Evolutionary conservation across 176 grass and related monocot genomes (phyloP).

Genomic region (Musa beccarii): DNA sequence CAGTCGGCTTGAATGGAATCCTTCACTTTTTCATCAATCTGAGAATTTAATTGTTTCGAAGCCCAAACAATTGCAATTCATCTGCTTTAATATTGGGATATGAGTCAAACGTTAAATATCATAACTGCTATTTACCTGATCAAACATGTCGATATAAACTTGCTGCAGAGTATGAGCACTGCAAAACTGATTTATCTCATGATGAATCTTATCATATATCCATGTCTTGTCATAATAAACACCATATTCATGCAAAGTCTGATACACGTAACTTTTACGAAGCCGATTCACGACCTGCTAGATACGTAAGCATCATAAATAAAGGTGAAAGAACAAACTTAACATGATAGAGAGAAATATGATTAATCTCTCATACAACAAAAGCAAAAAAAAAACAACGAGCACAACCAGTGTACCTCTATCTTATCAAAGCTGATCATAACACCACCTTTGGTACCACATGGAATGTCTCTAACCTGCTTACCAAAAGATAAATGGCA

Average conservation of each 20-base stretch:
- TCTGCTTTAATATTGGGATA: neutral
- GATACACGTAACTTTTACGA: constrained; percentile 73
- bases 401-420: constrained; percentile 44
- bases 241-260: constrained; percentile 92
- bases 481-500: neutral
- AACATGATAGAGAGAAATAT: constrained; percentile 9
- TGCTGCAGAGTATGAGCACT: constrained; percentile 89
- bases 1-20: constrained; percentile 95
- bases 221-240: constrained; percentile 95
- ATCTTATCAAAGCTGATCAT: constrained; percentile 99
- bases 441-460: constrained; percentile 97
- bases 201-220: constrained; percentile 99
- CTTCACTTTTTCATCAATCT: constrained; percentile 99
- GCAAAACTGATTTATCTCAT: constrained; percentile 99
- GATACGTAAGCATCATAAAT: constrained; percentile 11
- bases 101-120: constrained; percentile 7
- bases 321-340: neutral
- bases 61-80: neutral
- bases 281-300: constrained; percentile 92
- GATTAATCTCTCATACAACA: neutral
- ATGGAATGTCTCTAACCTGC: constrained; percentile 94
- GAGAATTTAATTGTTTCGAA: constrained; percentile 9
- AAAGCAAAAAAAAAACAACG: neutral
- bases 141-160: constrained; percentile 99
- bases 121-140: constrained; percentile 50